A percentile compares a stretch with the other conserved stretches of the same genome.
phyloP scores from a whole-genome alignment of 345 rosid species.

The Corymbia maculata region DNA sequence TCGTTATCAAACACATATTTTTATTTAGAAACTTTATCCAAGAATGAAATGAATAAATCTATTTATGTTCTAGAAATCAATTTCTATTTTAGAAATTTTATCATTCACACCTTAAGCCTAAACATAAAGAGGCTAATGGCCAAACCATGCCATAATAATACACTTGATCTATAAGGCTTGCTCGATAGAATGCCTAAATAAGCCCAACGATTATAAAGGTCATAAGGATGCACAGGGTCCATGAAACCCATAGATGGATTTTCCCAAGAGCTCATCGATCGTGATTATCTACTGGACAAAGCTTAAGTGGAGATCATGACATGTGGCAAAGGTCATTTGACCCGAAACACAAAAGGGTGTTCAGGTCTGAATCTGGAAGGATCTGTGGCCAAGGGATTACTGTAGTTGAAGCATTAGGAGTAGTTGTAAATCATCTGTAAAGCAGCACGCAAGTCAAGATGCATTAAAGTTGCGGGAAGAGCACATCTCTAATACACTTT shows the following conservation, averaged over 20 bases:
- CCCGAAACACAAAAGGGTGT: fast-evolving
- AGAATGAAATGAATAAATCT: no score
- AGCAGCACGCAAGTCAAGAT: background rate
- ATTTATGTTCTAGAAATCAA: no score
- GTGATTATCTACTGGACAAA: background rate
- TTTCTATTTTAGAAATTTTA: no score
- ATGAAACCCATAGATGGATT: background rate
- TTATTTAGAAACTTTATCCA: no score
- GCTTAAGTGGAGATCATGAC: fast-evolving
- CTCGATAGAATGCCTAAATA: background rate
- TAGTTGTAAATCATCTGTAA: background rate
- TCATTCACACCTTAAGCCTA: background rate
- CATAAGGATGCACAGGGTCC: background rate
- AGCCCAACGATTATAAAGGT: background rate
- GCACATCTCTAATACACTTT: background rate
- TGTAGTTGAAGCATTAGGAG: fast-evolving
- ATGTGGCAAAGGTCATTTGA: background rate
- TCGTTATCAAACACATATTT: no score
- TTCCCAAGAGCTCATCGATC: background rate
- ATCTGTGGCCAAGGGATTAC: background rate
- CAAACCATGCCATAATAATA: background rate
- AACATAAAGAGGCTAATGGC: background rate
- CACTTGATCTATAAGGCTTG: fast-evolving
- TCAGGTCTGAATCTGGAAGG: background rate
- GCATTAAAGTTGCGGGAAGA: background rate